Base-by-base conservation (phyloP, 192 early-diverging fungal genomes). In the Powellomyces hirtus region DNA sequence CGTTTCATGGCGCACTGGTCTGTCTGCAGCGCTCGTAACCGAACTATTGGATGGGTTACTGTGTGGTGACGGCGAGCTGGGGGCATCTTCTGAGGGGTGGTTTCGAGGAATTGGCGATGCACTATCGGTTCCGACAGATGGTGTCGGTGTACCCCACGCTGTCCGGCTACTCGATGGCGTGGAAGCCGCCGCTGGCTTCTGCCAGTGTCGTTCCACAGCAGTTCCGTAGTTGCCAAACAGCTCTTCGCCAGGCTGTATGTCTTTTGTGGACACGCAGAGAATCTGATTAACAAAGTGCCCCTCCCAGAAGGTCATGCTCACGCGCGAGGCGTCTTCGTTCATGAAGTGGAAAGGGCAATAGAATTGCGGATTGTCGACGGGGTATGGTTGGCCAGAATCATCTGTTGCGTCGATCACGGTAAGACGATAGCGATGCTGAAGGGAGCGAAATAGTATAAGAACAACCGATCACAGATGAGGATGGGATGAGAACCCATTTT, bases 351-450 rank as follows among this genome's bases (percentile, higher is more conserved):
- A 94, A 33, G 94, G 94, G 46, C 94, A 97, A 44, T 52, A 65
- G 2, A 67, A 31, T 22, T 35, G 35, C 31, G 73, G 67, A 45
- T 77, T 86, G 62, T 95, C 84, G 5, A 78, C 83, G 16, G 53
- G 53, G 59, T 85, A 91, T 0, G 94, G 93, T 59, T 85, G 68
- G 0, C 94, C 94, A 2, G 82, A 62, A 2, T 88, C 86, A 53
- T 97, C 90, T 2, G 94, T 96, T 0, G 93, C 94, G 73, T 97
- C 94, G 13, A 97, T 72, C 0, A 97, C 90, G 0, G 90, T 96
- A n/a, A 88, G 86, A 18, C 91, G 84, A 68, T 95, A 97, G 16
- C 75, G 79, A 56, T 78, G 75, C 77, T 79, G 30, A 33, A 42
- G 40, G n/a, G 10, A 42, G n/a, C n/a, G n/a, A n/a, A n/a, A n/a